Evolutionary conservation across 495 filamentous ascomycete genomes (phyloP), one percentile per base, ranked within the genome.

Genomic region (Podospora pseudoanserina): DNA sequence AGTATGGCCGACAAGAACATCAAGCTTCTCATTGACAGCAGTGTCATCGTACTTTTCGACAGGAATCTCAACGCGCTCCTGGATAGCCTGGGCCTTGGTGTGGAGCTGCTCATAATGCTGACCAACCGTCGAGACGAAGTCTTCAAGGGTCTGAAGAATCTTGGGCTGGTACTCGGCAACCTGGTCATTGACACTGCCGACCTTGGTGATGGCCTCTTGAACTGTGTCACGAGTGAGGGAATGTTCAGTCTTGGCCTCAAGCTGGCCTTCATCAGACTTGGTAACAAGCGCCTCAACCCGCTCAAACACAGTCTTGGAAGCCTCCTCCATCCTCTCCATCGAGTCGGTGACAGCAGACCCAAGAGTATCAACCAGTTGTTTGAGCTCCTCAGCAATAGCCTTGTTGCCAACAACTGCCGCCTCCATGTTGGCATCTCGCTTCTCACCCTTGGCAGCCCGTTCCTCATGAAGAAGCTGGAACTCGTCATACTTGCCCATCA

Each of bases 401-500:
- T 90, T 96, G 54, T 90, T 93, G 65, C 83, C 85, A 4, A 88
- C 83, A 27, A 94, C 75, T 11, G 91, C 84, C 65, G 90, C 88
- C 60, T 91, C 86, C 72, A 92, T 85, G 62, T 89, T 83, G 19
- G 82, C 72, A 63, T 91, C 86, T 63, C 88, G 87, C 60, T 86
- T 86, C 65, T 90, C 91, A 56, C 86, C 83, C 65, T 88, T 86
- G 26, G 86, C 87, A 16, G 88, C 86, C 66, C 90, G 91, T 55
- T 89, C 87, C 53, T 93, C 89, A 30, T 89, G 84, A 5, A 86
- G 82, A 16, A 84, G 73, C 73, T 93, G 90, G 59, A 90, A 87
- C 60, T 95, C 91, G 53, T 96, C 92, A 72, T 94, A 94, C 74
- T 93, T 95, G 39, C 83, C 80, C 74, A 95, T 84, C 23, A 97